Conservation (phyloP, 805 yeast genomes). For the Priceomyces fermenticarens region DNA sequence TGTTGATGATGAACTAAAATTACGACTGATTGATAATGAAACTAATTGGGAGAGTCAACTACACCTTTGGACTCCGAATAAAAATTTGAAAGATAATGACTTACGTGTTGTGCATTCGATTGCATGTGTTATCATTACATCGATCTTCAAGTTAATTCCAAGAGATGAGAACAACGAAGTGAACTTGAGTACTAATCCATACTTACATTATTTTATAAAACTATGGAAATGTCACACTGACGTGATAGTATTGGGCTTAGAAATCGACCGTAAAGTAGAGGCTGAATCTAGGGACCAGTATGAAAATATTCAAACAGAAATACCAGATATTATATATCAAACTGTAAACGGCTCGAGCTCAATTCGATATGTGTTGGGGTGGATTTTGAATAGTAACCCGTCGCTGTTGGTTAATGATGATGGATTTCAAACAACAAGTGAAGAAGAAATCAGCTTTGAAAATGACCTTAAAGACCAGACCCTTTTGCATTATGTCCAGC, state of each 20-base stretch:
- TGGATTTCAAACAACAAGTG: slow-evolving; percentile 1
- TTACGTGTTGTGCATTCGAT: slow-evolving; percentile 28
- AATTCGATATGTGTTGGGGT: slow-evolving; percentile 57
- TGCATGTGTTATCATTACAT: slow-evolving; percentile 29
- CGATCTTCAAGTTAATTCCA: slow-evolving; percentile 30
- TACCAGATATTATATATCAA: slow-evolving; percentile 32
- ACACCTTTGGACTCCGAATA: slow-evolving; percentile 27
- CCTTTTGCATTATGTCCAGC: slow-evolving; percentile 58
- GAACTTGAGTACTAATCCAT: slow-evolving; percentile 58
- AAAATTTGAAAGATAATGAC: slow-evolving; percentile 15
- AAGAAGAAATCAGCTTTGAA: slow-evolving; percentile 4
- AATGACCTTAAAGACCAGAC: slow-evolving; percentile 58
- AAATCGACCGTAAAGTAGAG: slow-evolving; percentile 41
- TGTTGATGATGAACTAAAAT: slow-evolving; percentile 39
- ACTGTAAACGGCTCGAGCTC: slow-evolving; percentile 61
- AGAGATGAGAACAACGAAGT: slow-evolving; percentile 17
- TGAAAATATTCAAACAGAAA: slow-evolving; percentile 14
- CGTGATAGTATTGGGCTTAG: slow-evolving; percentile 57
- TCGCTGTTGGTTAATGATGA: slow-evolving; percentile 11
- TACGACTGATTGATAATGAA: slow-evolving; percentile 42
- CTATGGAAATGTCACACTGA: slow-evolving; percentile 68
- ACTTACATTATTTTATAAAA: slow-evolving; percentile 51
- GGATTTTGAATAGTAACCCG: slow-evolving; percentile 42
- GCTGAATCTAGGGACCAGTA: slow-evolving; percentile 24
- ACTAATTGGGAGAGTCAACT: slow-evolving; percentile 22